Evolutionary conservation across 1,284 basidiomycete species (phyloP).

Genomic region (Pterulicium gracile): DNA sequence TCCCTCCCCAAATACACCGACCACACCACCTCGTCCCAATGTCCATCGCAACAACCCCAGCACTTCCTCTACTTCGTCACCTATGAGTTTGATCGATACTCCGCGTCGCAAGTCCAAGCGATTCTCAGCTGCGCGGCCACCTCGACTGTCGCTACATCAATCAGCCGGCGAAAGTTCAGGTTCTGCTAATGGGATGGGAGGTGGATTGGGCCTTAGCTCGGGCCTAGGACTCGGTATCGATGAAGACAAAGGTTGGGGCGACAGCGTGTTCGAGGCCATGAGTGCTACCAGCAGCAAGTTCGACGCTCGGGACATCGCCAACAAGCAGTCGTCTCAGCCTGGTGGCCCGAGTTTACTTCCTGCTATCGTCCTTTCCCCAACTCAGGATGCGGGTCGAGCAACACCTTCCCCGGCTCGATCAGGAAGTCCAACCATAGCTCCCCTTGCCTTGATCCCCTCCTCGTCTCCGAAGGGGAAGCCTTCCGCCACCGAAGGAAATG

Average conservation of each 20-base stretch:
- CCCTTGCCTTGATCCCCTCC: not conserved
- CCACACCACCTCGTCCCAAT: not conserved
- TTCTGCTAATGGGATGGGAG: not conserved
- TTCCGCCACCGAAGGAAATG: not conserved
- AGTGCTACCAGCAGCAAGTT: not conserved
- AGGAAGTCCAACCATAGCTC: not conserved
- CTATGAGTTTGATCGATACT: not conserved
- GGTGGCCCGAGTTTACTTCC: not conserved
- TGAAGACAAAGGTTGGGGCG: constrained; percentile 1
- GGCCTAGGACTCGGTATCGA: not conserved
- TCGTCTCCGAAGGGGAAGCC: not conserved
- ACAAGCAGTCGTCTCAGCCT: not conserved
- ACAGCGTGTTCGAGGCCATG: constrained; percentile 1
- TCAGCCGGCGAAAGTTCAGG: not conserved
- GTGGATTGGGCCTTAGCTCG: not conserved
- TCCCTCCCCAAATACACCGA: not conserved
- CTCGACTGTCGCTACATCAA: not conserved
- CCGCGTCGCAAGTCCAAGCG: constrained; percentile 1
- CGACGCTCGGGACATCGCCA: not conserved
- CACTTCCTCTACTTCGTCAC: not conserved
- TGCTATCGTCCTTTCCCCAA: constrained; percentile 1
- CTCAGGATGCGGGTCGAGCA: not conserved
- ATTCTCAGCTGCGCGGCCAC: not conserved
- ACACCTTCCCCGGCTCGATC: not conserved
- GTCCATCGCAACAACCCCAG: not conserved